Evolutionary conservation across 768 basidiomycete species (phyloP).

Genomic region (Naganishia kalamii): DNA sequence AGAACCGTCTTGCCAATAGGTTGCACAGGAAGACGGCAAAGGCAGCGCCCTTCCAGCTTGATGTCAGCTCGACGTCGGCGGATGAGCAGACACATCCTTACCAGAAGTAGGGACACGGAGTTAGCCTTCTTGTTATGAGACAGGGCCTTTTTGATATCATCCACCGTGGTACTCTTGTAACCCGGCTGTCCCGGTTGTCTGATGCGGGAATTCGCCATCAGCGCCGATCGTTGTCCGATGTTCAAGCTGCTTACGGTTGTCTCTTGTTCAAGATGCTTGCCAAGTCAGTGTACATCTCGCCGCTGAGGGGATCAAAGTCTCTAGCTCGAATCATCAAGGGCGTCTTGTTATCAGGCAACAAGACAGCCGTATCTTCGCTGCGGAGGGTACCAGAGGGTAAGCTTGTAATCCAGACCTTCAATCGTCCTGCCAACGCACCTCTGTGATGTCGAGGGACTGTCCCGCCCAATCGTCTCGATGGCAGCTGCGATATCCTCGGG

Average conservation of each 20-base stretch:
- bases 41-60: not conserved
- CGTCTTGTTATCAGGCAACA: conserved; percentile 1
- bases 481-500: conserved; percentile 6
- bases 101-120: not conserved
- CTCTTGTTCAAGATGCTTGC: not conserved
- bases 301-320: conserved; percentile 9
- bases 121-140: conserved; percentile 1
- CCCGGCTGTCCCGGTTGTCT: not conserved
- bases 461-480: not conserved
- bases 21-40: not conserved
- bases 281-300: not conserved
- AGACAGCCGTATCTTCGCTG: not conserved
- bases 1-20: not conserved
- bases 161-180: conserved; percentile 1
- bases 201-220: not conserved
- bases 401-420: not conserved
- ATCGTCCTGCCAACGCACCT: not conserved
- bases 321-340: not conserved
- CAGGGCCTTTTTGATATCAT: conserved; percentile 1
- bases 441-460: not conserved
- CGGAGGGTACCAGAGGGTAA: not conserved
- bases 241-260: conserved; percentile 2
- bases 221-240: not conserved
- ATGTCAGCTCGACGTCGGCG: not conserved
- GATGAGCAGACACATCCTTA: not conserved